phyloP scores from a whole-genome alignment of 495 filamentous ascomycete species.

The Wilcoxina mikolae region DNA sequence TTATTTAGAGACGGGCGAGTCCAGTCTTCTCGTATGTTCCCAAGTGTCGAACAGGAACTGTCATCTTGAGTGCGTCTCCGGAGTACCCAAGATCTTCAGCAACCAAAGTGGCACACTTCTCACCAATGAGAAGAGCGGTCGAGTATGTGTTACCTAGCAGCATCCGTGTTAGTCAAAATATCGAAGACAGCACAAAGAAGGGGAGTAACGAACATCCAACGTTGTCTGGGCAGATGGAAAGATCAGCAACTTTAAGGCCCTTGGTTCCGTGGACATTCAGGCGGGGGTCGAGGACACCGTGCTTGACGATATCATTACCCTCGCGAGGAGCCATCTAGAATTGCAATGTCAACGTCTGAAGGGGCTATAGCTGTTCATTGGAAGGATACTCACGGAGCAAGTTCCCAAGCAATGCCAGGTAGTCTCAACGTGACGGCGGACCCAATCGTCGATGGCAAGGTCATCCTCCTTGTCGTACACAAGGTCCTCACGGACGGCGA shows the following conservation, averaged over 20 bases:
- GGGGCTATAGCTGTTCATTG: not conserved
- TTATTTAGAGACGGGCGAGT: constrained; percentile 32
- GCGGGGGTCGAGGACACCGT: constrained; percentile 65
- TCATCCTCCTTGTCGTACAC: constrained; percentile 55
- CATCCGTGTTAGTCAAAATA: constrained; percentile 5
- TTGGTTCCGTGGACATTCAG: constrained; percentile 70
- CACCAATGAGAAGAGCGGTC: constrained; percentile 67
- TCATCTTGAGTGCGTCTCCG: constrained; percentile 60
- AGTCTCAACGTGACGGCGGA: constrained; percentile 59
- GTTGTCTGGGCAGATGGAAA: constrained; percentile 70
- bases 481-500: constrained; percentile 45
- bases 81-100: constrained; percentile 65
- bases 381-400: too few relatives aligned
- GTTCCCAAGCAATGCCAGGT: constrained; percentile 55
- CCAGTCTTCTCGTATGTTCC: constrained; percentile 35
- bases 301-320: constrained; percentile 65
- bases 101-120: constrained; percentile 59
- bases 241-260: constrained; percentile 66
- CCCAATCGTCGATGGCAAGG: constrained; percentile 59
- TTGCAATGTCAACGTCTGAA: not conserved
- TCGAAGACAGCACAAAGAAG: not conserved
- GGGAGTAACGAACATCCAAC: constrained; percentile 49
- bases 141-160: constrained; percentile 38
- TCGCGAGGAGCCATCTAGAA: constrained; percentile 72
- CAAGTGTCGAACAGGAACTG: constrained; percentile 40